Base-by-base conservation (phyloP, 2,329 filamentous ascomycete genomes). In the Elsinoe ampelina region DNA sequence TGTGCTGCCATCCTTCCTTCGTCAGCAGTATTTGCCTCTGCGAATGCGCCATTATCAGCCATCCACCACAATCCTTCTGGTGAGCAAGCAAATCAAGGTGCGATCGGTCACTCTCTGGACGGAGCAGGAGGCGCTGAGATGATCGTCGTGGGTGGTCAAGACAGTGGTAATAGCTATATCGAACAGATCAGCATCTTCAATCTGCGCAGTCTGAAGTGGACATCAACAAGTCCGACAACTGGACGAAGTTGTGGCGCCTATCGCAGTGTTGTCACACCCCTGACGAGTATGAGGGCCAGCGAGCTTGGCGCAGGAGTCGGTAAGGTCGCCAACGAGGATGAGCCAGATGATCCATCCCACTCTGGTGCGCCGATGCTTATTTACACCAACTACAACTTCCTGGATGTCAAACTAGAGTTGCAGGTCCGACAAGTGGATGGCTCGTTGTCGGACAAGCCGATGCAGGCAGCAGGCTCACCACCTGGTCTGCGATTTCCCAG, bases 121-220 rank as follows among this genome's bases (percentile, higher is more conserved):
- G 92, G 93, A 0, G 83, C 83, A 17, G 93, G 93, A 13, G 93
- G 93, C 32, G 89, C 93, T 1, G 92, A 98, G 70, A 96, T 98
- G 92, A 82, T 98, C 5, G 86, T 98, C 12, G 91, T 97, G 6
- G 93, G 93, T 59, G 93, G 93, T 0, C 93, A 98, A 71, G 93
- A 98, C 67, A 93, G 88, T 55, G 86, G 86, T n/a, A 98, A 98
- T 70, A 91, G 95, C 70, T 98, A 98, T 68, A 98, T 98, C 63
- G 92, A 98, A 71, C 90, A 98, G 71, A 95, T 98, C 61, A 97
- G 90, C 68, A 89, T 98, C 2, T 98, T 98, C 77, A 98, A 98
- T 66, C 77, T 98, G 22, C 83, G 93, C 50, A 96, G 89, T 68
- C 74, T 97, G 59, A 95, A 93, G 72, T 98, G 93, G 93, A 95